Evolutionary conservation across 495 filamentous ascomycete species (phyloP).

Genomic region (Aspergillus avenaceus): DNA sequence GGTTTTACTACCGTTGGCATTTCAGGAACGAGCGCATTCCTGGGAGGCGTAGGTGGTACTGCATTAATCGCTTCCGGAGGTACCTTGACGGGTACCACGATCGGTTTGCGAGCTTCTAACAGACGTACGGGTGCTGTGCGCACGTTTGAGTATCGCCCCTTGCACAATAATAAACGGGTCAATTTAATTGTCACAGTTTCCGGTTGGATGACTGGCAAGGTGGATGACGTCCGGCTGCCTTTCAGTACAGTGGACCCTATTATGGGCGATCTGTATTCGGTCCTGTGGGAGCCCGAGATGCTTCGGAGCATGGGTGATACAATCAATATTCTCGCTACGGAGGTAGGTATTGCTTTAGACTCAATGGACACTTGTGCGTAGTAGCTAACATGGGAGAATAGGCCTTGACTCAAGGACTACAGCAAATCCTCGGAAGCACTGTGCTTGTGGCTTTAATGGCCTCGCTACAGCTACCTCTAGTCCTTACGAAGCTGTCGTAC

Average conservation of each 20-base stretch:
- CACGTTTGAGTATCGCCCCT: slow-evolving; percentile 93
- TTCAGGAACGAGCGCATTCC: slow-evolving; percentile 79
- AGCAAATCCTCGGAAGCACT: slow-evolving; percentile 91
- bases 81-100: slow-evolving; percentile 78
- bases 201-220: slow-evolving; percentile 97
- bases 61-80: slow-evolving; percentile 89
- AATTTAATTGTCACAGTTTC: slow-evolving; percentile 95
- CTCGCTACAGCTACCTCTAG: slow-evolving; percentile 85
- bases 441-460: slow-evolving; percentile 87
- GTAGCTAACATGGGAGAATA: slow-evolving; percentile 27
- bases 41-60: slow-evolving; percentile 88
- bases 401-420: slow-evolving; percentile 92
- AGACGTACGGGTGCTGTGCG: slow-evolving; percentile 84
- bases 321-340: slow-evolving; percentile 96
- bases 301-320: slow-evolving; percentile 94
- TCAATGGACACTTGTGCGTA: neutral
- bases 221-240: slow-evolving; percentile 92
- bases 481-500: slow-evolving; percentile 92
- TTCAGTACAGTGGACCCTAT: slow-evolving; percentile 94
- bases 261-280: slow-evolving; percentile 98
- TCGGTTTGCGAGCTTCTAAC: slow-evolving; percentile 80
- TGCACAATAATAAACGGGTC: slow-evolving; percentile 96
- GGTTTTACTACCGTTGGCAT: slow-evolving; percentile 95
- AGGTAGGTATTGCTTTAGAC: slow-evolving; percentile 56
- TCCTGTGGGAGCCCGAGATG: slow-evolving; percentile 99